phyloP scores from a whole-genome alignment of 75 land plant species.

The Selaginella tamariscina region DNA sequence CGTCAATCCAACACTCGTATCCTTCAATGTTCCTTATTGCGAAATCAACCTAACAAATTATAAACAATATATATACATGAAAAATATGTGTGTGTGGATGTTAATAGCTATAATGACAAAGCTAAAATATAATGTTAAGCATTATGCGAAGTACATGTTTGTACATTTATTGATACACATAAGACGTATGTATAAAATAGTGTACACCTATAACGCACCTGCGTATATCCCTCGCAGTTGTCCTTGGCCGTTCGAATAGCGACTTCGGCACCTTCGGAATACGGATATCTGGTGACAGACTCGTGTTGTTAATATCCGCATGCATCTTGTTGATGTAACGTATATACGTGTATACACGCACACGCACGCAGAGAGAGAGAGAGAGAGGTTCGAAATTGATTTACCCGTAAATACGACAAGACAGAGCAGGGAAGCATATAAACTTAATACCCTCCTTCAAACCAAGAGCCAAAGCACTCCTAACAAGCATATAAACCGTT shows the following conservation, averaged over 20 bases:
- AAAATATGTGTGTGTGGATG: not conserved
- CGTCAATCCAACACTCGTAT: not conserved
- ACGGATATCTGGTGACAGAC: not conserved
- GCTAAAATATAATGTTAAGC: too few relatives aligned
- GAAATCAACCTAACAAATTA: not conserved
- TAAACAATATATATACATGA: not conserved
- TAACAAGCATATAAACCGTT: not conserved
- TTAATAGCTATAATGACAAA: too few relatives aligned
- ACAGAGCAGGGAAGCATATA: not conserved
- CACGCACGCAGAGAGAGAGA: not conserved
- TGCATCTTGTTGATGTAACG: too few relatives aligned
- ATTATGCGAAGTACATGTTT: too few relatives aligned
- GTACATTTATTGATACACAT: too few relatives aligned
- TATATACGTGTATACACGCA: too few relatives aligned
- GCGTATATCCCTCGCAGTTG: not conserved
- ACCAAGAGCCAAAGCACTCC: not conserved
- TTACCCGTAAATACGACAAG: not conserved
- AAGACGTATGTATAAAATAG: too few relatives aligned
- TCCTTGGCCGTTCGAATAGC: not conserved
- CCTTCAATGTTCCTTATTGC: not conserved
- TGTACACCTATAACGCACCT: too few relatives aligned
- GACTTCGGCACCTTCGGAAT: not conserved
- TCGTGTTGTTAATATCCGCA: too few relatives aligned
- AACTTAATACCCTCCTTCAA: not conserved
- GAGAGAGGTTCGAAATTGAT: not conserved